Conservation (phyloP, 208 protist genomes). For the Tritrichomonas musculus region DNA sequence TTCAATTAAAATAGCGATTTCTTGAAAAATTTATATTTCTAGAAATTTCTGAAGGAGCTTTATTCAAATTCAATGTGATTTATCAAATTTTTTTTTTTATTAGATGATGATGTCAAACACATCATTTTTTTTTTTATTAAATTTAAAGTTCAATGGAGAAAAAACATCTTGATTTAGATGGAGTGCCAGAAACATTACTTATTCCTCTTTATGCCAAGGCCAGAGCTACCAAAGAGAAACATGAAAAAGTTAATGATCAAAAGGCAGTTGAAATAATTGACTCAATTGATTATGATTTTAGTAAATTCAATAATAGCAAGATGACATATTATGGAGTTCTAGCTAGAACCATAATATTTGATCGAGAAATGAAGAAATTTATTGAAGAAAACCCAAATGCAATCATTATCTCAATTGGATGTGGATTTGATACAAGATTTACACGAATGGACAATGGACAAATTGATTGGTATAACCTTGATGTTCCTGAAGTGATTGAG, state of each 20-base stretch:
- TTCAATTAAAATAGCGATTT: no score
- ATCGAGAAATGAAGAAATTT: not conserved
- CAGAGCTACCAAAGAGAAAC: not conserved
- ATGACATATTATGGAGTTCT: not conserved
- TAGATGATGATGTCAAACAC: no score
- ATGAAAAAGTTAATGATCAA: not conserved
- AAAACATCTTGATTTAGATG: not conserved
- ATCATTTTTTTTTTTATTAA: no score
- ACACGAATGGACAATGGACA: not conserved
- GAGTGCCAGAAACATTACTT: not conserved
- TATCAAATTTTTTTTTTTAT: no score
- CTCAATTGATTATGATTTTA: not conserved
- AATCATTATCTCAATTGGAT: not conserved
- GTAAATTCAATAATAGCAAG: not conserved
- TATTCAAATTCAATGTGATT: no score
- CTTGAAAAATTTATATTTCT: no score
- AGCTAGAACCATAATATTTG: not conserved
- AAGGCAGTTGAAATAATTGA: not conserved
- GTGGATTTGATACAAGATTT: not conserved
- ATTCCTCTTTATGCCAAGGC: not conserved
- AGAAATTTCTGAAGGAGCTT: no score
- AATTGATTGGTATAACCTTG: not conserved
- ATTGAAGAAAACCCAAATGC: not conserved
- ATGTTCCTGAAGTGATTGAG: not conserved
- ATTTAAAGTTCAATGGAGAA: no score